Evolutionary conservation across 139 green algal species (phyloP), one percentile per base, ranked within the genome.

Genomic region (Micractinium sp.): DNA sequence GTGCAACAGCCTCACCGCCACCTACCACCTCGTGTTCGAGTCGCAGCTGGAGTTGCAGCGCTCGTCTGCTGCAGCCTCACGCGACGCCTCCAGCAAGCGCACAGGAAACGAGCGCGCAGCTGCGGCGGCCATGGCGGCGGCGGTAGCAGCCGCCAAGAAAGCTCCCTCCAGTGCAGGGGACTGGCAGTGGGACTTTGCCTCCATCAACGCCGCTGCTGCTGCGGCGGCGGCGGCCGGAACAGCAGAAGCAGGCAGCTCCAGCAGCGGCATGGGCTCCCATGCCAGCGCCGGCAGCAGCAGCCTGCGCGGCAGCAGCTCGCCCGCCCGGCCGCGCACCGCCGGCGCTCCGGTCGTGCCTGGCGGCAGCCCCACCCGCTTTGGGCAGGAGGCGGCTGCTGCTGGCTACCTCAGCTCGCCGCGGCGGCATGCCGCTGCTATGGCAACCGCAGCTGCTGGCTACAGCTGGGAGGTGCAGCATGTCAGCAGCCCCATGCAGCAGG

Each of bases 1-100:
- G 35, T 89, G 78, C 85, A 93, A 89, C 63, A 36, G 27, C 73
- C 75, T 88, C n/a, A 93, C 91, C 69, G 91, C 91, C 36, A 35
- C 67, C 19, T 93, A 93, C 69, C 79, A 87, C 82, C 82, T 93
- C 3, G 60, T 92, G 82, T 74, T 84, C 25, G 87, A 91, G 77
- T 84, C 88, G 3, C 22, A 29, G 20, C n/a, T 75, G 41, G 87
- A 87, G 86, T n/a, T 35, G 85, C 33, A 60, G 53, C 85, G 85
- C 12, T 38, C 83, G 13, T 71, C 85, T 9, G 41, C 85, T n/a
- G 41, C 41, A n/a, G 41, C 71, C 23, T 41, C 79, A 39, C 47
- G 47, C 47, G 47, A 56, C 47, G 47, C 47, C 9, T 56, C 47
- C 47, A 56, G 47, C 47, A 56, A 56, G 47, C 47, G 47, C 47